These are phyloP conservation scores for Sclerotiophoma versabilis DNA, from an alignment of 2,329 filamentous ascomycete species.

Conservation along the genomic window DNA sequence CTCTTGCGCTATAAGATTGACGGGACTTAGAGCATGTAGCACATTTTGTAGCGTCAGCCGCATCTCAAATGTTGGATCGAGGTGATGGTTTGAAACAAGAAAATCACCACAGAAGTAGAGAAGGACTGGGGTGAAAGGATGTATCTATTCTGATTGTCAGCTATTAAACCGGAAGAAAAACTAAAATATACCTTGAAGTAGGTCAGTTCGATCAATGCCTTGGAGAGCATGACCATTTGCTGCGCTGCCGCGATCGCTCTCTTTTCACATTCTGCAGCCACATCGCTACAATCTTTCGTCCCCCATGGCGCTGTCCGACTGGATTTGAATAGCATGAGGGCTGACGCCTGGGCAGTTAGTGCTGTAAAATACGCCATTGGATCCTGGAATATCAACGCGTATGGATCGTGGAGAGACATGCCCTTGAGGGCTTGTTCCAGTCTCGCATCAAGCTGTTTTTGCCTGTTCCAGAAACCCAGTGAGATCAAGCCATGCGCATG, in stretches of 20 bases:
- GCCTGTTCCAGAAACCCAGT: conserved; percentile 2
- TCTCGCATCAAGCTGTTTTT: conserved; percentile 4
- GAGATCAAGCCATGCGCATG: conserved; percentile 2
- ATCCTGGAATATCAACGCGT: conserved; percentile 3
- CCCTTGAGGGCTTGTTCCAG: neutral
- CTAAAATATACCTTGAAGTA: conserved; percentile 4
- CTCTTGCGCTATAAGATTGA: conserved; percentile 2
- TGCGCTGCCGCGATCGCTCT: conserved; percentile 3
- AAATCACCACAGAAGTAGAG: conserved; percentile 6
- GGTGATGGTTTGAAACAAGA: neutral
- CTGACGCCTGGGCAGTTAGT: conserved; percentile 1
- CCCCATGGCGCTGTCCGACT: conserved; percentile 8
- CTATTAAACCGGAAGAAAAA: neutral
- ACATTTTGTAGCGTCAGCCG: conserved; percentile 1
- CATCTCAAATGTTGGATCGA: conserved; percentile 6
- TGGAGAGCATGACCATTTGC: conserved; percentile 1
- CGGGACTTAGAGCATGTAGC: neutral
- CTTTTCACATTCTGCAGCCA: neutral
- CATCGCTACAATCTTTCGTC: neutral
- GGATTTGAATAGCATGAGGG: conserved; percentile 1
- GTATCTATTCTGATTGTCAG: neutral
- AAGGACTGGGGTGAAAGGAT: conserved; percentile 7
- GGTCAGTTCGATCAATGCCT: conserved; percentile 5
- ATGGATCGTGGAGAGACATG: conserved; percentile 7
- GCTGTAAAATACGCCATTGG: conserved; percentile 5